phyloP scores from a whole-genome alignment of 257 asterid species.

The Nyctanthes arbortristis region DNA sequence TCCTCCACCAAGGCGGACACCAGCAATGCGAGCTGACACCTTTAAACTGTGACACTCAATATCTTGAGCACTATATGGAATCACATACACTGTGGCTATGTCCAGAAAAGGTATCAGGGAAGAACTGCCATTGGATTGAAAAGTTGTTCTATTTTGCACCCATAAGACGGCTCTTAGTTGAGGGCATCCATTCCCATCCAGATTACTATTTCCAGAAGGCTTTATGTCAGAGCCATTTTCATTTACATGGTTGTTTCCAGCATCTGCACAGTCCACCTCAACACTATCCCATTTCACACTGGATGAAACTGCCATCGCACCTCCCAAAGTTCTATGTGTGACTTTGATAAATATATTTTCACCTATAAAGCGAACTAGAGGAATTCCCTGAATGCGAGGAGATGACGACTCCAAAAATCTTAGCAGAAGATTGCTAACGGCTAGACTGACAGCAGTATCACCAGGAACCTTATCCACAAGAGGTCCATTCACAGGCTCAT shows the following conservation, averaged over 20 bases:
- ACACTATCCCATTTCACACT: conserved; percentile 79
- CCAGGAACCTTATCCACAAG: conserved; percentile 70
- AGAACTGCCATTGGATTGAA: conserved; percentile 36
- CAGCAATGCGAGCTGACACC: conserved; percentile 80
- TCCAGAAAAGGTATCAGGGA: conserved; percentile 65
- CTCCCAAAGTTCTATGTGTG: conserved; percentile 86
- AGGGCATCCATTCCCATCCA: conserved; percentile 39
- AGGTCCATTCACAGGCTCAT: conserved; percentile 49
- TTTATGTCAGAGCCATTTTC: conserved; percentile 37
- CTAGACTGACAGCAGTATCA: conserved; percentile 77
- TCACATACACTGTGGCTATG: conserved; percentile 65
- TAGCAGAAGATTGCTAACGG: conserved; percentile 67
- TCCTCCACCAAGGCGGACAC: conserved; percentile 98
- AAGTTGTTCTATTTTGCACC: conserved; percentile 67
- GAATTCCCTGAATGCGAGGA: conserved; percentile 45
- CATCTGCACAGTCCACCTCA: conserved; percentile 78
- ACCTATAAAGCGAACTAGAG: conserved; percentile 81
- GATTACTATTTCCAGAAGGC: conserved; percentile 27
- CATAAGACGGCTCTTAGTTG: conserved; percentile 84
- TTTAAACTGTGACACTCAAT: conserved; percentile 78
- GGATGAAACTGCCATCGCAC: conserved; percentile 91
- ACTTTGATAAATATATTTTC: conserved; percentile 68
- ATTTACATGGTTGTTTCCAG: conserved; percentile 38
- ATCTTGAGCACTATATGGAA: conserved; percentile 82
- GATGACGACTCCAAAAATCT: conserved; percentile 78